Conservation (phyloP, 1,139 yeast species). For the Pichia sp. region DNA sequence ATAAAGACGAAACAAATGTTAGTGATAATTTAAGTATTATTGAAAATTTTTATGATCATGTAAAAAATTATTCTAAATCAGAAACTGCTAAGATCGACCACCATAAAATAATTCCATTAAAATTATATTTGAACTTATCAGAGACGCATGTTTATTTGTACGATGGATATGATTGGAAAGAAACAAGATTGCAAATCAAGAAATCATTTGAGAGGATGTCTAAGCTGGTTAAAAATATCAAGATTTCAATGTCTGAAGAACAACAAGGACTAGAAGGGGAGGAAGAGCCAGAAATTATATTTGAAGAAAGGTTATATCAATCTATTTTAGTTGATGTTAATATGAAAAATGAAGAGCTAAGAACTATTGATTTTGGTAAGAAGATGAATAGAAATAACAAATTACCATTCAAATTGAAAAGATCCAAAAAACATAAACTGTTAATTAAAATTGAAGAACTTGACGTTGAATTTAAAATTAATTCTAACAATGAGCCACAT, state of each 20-base stretch:
- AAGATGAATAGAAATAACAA: conserved; percentile 27
- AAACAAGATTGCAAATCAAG: conserved; percentile 60
- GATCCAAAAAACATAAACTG: conserved; percentile 63
- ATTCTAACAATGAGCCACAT: conserved; percentile 40
- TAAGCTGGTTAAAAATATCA: conserved; percentile 32
- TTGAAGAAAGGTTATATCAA: conserved; percentile 64
- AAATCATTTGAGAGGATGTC: conserved; percentile 60
- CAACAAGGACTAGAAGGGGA: background rate
- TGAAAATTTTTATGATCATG: conserved; percentile 25
- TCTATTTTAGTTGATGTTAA: conserved; percentile 60
- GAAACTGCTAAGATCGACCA: background rate
- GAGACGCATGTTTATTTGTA: conserved; percentile 49
- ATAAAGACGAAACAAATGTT: background rate
- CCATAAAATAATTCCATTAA: conserved; percentile 24
- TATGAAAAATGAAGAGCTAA: background rate
- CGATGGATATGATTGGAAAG: conserved; percentile 93
- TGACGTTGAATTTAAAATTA: conserved; percentile 41
- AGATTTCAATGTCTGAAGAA: background rate
- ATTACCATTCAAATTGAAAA: conserved; percentile 42
- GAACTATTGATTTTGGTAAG: conserved; percentile 24
- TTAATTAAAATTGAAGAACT: conserved; percentile 50
- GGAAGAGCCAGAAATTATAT: conserved; percentile 20
- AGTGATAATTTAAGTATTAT: conserved; percentile 19
- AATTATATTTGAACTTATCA: conserved; percentile 29
- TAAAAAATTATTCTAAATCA: conserved; percentile 3